Evolutionary conservation across 2,329 filamentous ascomycete genomes (phyloP).

Genomic region (Allantophomopsis lycopodina): DNA sequence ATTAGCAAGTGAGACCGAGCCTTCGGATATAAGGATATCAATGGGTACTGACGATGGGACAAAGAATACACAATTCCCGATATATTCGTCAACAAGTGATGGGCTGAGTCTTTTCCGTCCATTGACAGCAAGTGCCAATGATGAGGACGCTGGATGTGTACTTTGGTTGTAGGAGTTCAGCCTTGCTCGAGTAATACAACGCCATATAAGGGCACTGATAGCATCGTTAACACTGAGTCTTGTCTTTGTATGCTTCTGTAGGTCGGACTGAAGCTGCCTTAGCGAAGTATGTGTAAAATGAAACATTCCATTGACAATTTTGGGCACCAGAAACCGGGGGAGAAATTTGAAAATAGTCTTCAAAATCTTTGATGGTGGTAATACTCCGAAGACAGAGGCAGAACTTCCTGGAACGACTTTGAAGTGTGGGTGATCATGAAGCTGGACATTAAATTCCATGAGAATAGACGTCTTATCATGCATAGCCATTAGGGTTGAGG

Average conservation of each 20-base stretch:
- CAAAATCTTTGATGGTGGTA: background rate
- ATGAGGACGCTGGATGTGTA: background rate
- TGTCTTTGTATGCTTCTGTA: background rate
- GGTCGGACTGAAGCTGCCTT: background rate
- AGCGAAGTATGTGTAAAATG: constrained; percentile 1
- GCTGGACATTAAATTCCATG: background rate
- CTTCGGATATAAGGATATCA: background rate
- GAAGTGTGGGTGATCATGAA: constrained; percentile 1
- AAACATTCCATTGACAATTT: constrained; percentile 1
- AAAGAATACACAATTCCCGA: constrained; percentile 3
- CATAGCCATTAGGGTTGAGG: background rate
- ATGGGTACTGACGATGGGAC: background rate
- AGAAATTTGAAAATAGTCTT: constrained; percentile 1
- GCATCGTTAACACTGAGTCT: constrained; percentile 1
- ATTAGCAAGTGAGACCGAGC: background rate
- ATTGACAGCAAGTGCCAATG: constrained; percentile 1
- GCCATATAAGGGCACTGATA: constrained; percentile 2
- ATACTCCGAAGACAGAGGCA: constrained; percentile 1
- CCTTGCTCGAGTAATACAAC: constrained; percentile 2
- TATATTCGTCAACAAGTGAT: constrained; percentile 1
- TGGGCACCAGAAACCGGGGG: constrained; percentile 1
- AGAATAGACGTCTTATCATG: constrained; percentile 1
- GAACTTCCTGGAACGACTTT: constrained; percentile 2
- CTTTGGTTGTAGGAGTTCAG: background rate
- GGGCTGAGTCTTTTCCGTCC: constrained; percentile 1